These are phyloP conservation scores for Dactylellina cionopaga DNA, from an alignment of 2,329 filamentous ascomycete genomes.

Conservation along the genomic window DNA sequence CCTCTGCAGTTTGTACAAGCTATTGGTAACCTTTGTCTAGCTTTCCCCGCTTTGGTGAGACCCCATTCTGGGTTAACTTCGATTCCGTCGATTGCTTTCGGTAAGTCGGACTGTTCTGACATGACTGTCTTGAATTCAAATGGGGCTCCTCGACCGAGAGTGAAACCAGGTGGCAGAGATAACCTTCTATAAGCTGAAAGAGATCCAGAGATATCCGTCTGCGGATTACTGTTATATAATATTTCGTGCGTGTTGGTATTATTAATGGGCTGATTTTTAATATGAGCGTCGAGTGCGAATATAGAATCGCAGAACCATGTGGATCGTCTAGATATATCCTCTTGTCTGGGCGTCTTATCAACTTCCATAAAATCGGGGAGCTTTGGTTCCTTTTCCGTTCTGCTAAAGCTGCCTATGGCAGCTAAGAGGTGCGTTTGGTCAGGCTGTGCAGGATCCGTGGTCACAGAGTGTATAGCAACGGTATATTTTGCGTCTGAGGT, in stretches of 20 bases:
- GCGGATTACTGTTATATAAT: constrained; percentile 32
- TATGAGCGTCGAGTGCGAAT: constrained; percentile 48
- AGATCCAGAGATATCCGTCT: constrained; percentile 38
- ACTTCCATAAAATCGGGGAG: constrained; percentile 34
- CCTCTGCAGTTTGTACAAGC: constrained; percentile 56
- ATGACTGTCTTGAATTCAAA: constrained; percentile 41
- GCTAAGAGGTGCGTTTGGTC: constrained; percentile 41
- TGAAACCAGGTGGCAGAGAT: constrained; percentile 47
- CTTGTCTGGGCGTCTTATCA: constrained; percentile 51
- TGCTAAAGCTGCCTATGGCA: constrained; percentile 48
- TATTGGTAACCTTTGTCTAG: constrained; percentile 56
- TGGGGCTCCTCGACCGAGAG: constrained; percentile 46
- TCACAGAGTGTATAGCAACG: constrained; percentile 32
- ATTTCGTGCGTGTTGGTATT: constrained; percentile 15
- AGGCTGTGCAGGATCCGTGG: constrained; percentile 51
- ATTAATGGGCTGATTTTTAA: constrained; percentile 42
- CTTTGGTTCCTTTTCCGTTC: constrained; percentile 24
- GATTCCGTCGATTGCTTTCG: constrained; percentile 55
- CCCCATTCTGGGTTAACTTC: constrained; percentile 58
- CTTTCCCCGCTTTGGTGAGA: constrained; percentile 57
- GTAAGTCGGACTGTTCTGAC: constrained; percentile 46
- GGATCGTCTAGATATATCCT: constrained; percentile 49
- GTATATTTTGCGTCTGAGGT: constrained; percentile 46
- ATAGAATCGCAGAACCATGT: constrained; percentile 51
- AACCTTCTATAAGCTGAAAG: constrained; percentile 50